Evolutionary conservation across 2,329 filamentous ascomycete genomes (phyloP), one percentile per base, ranked within the genome.

Genomic region (Mycosphaerella sp.): DNA sequence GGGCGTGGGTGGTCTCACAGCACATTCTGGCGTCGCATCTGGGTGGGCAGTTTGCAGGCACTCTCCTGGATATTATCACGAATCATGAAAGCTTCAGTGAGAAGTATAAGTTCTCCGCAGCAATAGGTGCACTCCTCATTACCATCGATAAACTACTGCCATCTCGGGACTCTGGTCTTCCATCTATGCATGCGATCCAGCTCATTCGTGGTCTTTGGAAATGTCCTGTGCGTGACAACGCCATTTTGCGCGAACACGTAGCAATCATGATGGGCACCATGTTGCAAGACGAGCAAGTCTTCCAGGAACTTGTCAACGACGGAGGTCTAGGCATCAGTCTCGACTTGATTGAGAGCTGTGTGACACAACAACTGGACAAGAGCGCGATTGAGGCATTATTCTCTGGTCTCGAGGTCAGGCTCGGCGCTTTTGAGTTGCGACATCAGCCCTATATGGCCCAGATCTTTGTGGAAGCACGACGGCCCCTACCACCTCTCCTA

Each of bases 11-110:
- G 4, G 60, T 64, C 10, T 56, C 57, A 23, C 51, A 62, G 48
- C 65, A 63, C 46, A 59, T 67, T n/a, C 54, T 68, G 6, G 57
- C 64, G 38, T 66, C 66, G 6, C 66, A 68, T 47, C 59, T 66
- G 11, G 62, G 66, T 26, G 54, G 57, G 12, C 62, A 64, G 47
- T 63, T 63, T 39, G 54, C 64, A 6, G 59, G 50, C 2, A 60
- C 62, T 7, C 53, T 68, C 2, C 57, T 65, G 3, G 53, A 59
- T 11, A 60, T 65, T 44, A 56, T 68, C 31, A 54, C 58, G 31
- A 56, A 59, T 34, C 59, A 59, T 29, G 38, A 54, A 26, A 52
- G 47, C 31, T 47, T 59, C 17, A 47, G 55, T 10, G 54, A 61
- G 11, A 63, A 61, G 45, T 57, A 54, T 41, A 57, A 55, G 6